A percentile compares a stretch with the other conserved stretches of the same genome.
phyloP scores from a whole-genome alignment of 306 rosid genomes.

The Citrullus colocynthis region DNA sequence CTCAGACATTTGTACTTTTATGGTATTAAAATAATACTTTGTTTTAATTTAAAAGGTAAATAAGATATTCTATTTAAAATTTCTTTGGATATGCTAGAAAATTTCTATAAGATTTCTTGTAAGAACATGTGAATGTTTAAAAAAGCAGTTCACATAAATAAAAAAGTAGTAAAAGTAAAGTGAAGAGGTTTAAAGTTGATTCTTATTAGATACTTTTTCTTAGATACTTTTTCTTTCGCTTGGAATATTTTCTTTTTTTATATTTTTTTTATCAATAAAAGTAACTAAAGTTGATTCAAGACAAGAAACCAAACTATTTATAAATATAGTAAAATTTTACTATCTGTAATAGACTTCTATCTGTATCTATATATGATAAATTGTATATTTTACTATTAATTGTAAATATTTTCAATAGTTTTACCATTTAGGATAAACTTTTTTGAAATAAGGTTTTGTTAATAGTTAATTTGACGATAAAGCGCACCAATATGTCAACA shows the following conservation, averaged over 20 bases:
- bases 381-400: no score
- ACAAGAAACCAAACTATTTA: neutral
- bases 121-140: neutral
- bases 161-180: neutral
- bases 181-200: neutral
- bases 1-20: neutral
- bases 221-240: neutral
- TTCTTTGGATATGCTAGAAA: neutral
- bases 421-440: no score
- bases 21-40: neutral
- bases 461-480: neutral
- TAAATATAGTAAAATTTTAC: no score
- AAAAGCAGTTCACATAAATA: neutral
- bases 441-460: neutral
- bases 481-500: neutral
- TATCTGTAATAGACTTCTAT: no score
- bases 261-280: neutral
- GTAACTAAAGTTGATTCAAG: neutral
- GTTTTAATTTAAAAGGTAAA: neutral
- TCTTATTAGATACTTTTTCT: neutral
- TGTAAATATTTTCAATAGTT: no score
- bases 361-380: no score
- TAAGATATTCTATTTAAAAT: neutral
- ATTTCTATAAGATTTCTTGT: neutral
- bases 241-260: neutral